phyloP scores from a whole-genome alignment of 2,329 filamentous ascomycete genomes.

The Pseudogymnoascus sp. region DNA sequence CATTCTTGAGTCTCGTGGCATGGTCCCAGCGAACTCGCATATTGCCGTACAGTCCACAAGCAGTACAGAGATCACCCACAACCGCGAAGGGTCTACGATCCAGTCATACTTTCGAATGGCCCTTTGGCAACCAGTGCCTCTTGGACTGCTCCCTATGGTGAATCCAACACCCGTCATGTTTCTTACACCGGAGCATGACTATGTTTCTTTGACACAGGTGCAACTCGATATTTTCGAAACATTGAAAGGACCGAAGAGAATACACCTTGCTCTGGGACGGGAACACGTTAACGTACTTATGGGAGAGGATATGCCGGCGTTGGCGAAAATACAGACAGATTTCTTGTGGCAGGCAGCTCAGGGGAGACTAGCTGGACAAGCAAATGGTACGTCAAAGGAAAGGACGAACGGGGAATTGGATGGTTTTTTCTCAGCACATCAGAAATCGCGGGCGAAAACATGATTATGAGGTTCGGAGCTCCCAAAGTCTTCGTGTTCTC shows the following conservation, averaged over 20 bases:
- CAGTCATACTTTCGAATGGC: background rate
- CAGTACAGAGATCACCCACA: background rate
- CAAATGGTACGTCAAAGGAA: background rate
- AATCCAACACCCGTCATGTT: conserved; percentile 11
- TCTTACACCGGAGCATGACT: conserved; percentile 9
- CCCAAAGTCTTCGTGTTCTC: background rate
- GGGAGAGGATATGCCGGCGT: conserved; percentile 17
- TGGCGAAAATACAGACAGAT: conserved; percentile 18
- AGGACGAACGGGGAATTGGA: background rate
- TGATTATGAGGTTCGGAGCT: background rate
- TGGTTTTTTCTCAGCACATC: background rate
- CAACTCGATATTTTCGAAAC: conserved; percentile 20
- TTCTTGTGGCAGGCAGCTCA: conserved; percentile 13
- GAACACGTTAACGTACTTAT: conserved; percentile 24
- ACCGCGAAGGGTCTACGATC: background rate
- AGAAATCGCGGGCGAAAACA: background rate
- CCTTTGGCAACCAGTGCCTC: background rate
- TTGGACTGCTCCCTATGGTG: background rate
- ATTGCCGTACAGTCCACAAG: background rate
- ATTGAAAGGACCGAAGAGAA: conserved; percentile 19
- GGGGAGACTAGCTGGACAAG: background rate
- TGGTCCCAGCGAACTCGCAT: background rate
- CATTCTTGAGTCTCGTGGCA: background rate
- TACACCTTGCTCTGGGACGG: conserved; percentile 19
- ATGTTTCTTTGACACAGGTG: conserved; percentile 12